phyloP scores from a whole-genome alignment of 2,329 filamentous ascomycete species.

The Diaporthe helianthi region DNA sequence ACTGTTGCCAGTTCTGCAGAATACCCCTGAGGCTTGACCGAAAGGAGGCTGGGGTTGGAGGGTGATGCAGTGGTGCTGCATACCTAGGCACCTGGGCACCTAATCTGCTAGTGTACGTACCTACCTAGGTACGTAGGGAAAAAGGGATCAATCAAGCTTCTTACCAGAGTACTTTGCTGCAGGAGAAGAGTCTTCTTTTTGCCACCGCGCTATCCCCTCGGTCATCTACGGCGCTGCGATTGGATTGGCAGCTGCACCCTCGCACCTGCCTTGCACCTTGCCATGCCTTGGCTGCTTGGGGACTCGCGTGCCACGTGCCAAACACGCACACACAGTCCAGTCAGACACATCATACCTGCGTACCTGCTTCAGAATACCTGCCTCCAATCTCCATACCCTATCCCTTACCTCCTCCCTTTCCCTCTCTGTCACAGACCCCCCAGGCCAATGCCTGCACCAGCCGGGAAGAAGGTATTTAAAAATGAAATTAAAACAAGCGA shows the following conservation, averaged over 20 bases:
- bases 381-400: slow-evolving; percentile 10
- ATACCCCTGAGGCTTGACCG: slow-evolving; percentile 21
- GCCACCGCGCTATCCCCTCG: slow-evolving; percentile 3
- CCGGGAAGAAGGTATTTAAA: neutral
- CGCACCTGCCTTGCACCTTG: neutral
- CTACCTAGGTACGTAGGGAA: slow-evolving; percentile 9
- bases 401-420: slow-evolving; percentile 8
- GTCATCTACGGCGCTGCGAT: slow-evolving; percentile 4
- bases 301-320: slow-evolving; percentile 19
- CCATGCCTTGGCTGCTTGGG: neutral
- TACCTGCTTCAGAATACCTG: too few relatives aligned
- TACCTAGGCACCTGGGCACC: too few relatives aligned
- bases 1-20: too few relatives aligned
- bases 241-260: neutral
- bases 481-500: slow-evolving; percentile 15
- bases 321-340: neutral
- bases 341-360: neutral
- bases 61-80: slow-evolving; percentile 26
- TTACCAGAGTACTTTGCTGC: too few relatives aligned
- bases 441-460: slow-evolving; percentile 7
- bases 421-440: too few relatives aligned
- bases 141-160: slow-evolving; percentile 24
- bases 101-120: too few relatives aligned
- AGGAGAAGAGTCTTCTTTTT: neutral
- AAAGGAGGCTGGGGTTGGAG: slow-evolving; percentile 15